Evolutionary conservation across 306 rosid genomes (phyloP).

Genomic region (Lupinus albus): DNA sequence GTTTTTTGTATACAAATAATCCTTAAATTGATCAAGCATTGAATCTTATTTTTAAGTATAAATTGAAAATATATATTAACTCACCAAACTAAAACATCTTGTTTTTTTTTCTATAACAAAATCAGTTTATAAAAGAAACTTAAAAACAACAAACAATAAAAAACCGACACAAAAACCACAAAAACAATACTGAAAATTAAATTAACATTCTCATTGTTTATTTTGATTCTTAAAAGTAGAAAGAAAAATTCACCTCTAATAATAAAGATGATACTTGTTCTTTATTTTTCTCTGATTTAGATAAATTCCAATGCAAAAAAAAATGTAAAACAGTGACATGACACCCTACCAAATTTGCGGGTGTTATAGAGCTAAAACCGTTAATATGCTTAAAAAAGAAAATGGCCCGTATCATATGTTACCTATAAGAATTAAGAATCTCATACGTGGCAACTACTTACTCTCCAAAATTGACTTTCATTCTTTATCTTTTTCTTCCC

Average conservation of each 20-base stretch:
- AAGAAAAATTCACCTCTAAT: too few relatives aligned
- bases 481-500: constrained; percentile 30
- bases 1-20: background rate
- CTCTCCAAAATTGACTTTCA: background rate
- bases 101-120: too few relatives aligned
- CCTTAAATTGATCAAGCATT: background rate
- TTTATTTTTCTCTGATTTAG: background rate
- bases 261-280: too few relatives aligned
- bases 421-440: constrained; percentile 1
- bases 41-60: too few relatives aligned
- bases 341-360: background rate
- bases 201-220: background rate
- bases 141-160: too few relatives aligned
- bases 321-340: background rate
- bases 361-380: background rate
- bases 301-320: background rate
- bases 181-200: background rate
- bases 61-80: too few relatives aligned
- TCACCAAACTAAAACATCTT: too few relatives aligned
- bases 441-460: constrained; percentile 33
- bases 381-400: background rate
- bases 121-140: too few relatives aligned
- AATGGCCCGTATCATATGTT: background rate
- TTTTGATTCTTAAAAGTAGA: too few relatives aligned
- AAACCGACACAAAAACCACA: too few relatives aligned